Conservation (phyloP, 2,329 filamentous ascomycete species). For the Cordyceps militaris region DNA sequence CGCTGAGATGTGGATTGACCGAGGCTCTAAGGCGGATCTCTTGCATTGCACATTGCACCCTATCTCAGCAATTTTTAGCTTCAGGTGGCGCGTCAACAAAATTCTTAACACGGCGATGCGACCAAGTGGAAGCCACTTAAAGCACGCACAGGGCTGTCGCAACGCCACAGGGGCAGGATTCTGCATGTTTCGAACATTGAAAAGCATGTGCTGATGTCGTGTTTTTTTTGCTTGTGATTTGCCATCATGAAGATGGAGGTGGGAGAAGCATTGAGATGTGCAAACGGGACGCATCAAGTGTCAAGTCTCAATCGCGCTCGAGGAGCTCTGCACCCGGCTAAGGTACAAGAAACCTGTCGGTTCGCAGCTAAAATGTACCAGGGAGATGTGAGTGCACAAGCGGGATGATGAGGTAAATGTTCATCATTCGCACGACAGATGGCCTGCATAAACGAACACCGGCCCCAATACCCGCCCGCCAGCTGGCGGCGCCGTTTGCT, state of each 20-base stretch:
- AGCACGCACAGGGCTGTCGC: not conserved
- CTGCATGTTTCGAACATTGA: not conserved
- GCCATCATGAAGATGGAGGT: not conserved
- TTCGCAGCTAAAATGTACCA: not conserved
- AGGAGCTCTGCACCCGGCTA: not conserved
- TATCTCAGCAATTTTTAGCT: not conserved
- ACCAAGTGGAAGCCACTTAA: not conserved
- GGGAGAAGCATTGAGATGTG: not conserved
- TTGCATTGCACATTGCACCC: not conserved
- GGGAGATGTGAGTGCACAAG: not conserved
- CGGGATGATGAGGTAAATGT: not conserved
- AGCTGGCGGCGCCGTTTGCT: not conserved
- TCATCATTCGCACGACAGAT: not conserved
- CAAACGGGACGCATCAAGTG: not conserved
- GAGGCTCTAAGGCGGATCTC: not conserved
- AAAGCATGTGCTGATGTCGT: not conserved
- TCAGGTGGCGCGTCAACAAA: not conserved
- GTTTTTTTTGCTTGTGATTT: not conserved
- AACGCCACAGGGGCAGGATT: conserved; percentile 5
- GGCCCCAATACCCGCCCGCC: not conserved
- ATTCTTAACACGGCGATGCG: not conserved
- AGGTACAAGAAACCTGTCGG: not conserved
- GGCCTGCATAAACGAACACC: not conserved
- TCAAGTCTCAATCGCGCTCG: not conserved
- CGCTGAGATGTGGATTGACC: not conserved